Percentiles rank a stretch among this genome's conserved stretches.
Evolutionary conservation across 1,284 basidiomycete genomes (phyloP).

Genomic region (Microbotryum lychnidis-dioicae): DNA sequence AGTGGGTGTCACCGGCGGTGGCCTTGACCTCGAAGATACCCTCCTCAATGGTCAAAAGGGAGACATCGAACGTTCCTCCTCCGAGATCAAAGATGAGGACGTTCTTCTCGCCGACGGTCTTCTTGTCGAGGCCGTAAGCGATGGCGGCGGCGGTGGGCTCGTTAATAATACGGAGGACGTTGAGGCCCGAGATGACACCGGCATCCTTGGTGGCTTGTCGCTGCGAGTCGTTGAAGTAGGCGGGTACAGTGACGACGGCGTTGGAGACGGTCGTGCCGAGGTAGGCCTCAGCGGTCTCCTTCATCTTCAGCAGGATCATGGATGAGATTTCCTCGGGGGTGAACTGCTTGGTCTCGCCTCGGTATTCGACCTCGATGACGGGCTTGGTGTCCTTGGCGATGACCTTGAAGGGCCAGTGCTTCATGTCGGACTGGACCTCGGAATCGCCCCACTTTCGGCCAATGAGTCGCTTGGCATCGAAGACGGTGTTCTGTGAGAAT

Average conservation of each 20-base stretch:
- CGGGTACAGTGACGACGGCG: constrained; percentile 64
- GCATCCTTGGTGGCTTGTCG: constrained; percentile 94
- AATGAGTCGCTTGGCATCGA: constrained; percentile 84
- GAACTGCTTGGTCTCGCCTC: constrained; percentile 85
- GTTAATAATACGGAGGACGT: constrained; percentile 94
- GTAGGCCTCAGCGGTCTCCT: constrained; percentile 95
- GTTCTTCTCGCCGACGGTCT: constrained; percentile 77
- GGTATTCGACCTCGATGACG: constrained; percentile 78
- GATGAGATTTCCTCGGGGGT: constrained; percentile 95
- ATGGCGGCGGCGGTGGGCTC: constrained; percentile 92
- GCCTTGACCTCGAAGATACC: constrained; percentile 99
- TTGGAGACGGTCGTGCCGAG: constrained; percentile 73
- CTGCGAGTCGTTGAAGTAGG: constrained; percentile 97
- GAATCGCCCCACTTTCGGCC: constrained; percentile 73
- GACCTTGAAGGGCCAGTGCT: constrained; percentile 81
- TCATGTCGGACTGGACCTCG: constrained; percentile 90
- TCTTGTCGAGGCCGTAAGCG: constrained; percentile 83
- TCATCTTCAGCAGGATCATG: constrained; percentile 92
- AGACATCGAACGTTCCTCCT: constrained; percentile 99
- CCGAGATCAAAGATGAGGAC: constrained; percentile 97
- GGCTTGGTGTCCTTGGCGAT: constrained; percentile 75
- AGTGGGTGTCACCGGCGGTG: constrained; percentile 96
- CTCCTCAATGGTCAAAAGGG: constrained; percentile 93
- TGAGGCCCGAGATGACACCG: constrained; percentile 78
- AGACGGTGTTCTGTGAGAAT: constrained; percentile 51